A percentile compares a stretch with the other conserved stretches of the same genome.
Conservation (phyloP, 225 moss, liverwort and hornwort genomes). For the Bryoerythrophyllum caledonicum region DNA sequence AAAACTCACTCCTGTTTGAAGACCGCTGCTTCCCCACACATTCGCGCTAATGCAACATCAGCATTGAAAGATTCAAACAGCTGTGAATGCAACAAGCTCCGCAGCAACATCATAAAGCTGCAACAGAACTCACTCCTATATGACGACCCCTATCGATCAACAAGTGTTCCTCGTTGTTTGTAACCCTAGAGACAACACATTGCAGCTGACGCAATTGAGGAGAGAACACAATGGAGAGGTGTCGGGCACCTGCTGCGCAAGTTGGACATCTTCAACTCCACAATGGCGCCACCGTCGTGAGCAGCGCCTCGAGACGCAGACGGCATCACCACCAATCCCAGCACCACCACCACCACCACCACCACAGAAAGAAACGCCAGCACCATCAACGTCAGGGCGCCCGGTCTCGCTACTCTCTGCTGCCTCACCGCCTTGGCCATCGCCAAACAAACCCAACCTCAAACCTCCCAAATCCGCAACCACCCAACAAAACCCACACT, state of each 20-base stretch:
- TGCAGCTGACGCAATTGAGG: not conserved
- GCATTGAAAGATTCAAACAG: too few species aligned
- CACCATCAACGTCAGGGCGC: slow-evolving; percentile 20
- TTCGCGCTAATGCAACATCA: too few species aligned
- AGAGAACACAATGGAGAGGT: not conserved
- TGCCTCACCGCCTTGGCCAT: slow-evolving; percentile 27
- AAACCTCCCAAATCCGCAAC: too few species aligned
- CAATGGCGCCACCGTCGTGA: slow-evolving; percentile 2
- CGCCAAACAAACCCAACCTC: not conserved
- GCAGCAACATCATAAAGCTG: not conserved
- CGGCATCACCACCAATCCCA: slow-evolving; percentile 30
- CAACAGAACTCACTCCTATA: not conserved
- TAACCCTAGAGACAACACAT: not conserved
- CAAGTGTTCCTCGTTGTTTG: not conserved
- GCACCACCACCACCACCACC: slow-evolving; percentile 25
- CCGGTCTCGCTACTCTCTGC: slow-evolving; percentile 17
- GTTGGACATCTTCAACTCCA: slow-evolving; percentile 41
- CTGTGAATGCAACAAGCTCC: too few species aligned
- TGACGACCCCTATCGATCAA: not conserved
- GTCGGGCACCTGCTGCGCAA: slow-evolving; percentile 13
- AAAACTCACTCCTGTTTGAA: too few species aligned
- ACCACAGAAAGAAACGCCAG: slow-evolving; percentile 32
- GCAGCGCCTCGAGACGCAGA: not conserved
- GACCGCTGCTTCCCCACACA: too few species aligned
- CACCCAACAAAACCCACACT: not conserved